phyloP scores from a whole-genome alignment of 257 asterid species.

The Lycium ferocissimum region DNA sequence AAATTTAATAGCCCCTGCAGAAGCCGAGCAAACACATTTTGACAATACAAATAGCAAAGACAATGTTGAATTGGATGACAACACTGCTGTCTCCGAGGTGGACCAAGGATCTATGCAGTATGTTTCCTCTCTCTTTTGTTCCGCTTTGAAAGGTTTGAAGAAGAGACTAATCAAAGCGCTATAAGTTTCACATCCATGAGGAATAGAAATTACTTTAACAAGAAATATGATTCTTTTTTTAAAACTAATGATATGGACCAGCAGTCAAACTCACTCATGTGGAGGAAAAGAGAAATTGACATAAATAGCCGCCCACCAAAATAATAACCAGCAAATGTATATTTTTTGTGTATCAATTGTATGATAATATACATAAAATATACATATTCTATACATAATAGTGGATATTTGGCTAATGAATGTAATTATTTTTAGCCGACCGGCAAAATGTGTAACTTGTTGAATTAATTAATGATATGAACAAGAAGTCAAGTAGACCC shows the following conservation, averaged over 20 bases:
- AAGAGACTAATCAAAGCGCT: neutral
- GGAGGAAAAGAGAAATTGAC: neutral
- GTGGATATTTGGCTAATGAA: no score
- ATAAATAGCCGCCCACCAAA: no score
- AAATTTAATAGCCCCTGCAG: constrained; percentile 41
- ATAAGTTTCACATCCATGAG: neutral
- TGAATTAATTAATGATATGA: neutral
- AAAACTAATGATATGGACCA: neutral
- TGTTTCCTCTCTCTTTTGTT: constrained; percentile 27
- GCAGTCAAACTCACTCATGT: neutral
- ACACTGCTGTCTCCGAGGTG: constrained; percentile 50
- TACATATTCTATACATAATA: no score
- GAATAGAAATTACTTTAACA: neutral
- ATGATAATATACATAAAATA: no score
- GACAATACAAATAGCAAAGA: constrained; percentile 31
- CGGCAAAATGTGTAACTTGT: no score
- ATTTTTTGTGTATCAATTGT: no score
- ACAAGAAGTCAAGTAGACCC: constrained; percentile 6
- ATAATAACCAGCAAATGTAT: no score
- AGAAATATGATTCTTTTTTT: neutral
- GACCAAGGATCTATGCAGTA: constrained; percentile 59
- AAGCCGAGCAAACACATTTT: constrained; percentile 38
- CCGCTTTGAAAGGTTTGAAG: constrained; percentile 1
- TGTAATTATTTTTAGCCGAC: no score
- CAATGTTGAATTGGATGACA: constrained; percentile 44